Evolutionary conservation across 176 grass and related monocot species (phyloP).

Genomic region (Saccharum officinarum): DNA sequence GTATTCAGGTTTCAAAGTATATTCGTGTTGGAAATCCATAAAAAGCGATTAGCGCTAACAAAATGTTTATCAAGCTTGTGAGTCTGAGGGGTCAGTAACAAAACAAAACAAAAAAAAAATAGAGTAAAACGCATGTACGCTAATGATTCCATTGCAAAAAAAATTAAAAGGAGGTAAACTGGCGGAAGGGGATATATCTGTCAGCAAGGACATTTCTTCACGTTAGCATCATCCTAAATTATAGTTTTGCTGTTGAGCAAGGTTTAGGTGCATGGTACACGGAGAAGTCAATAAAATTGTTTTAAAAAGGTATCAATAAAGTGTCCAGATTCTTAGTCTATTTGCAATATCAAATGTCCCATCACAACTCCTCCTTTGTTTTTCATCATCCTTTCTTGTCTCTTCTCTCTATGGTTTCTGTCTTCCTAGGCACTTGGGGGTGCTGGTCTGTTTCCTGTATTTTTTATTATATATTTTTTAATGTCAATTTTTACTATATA

Average conservation of each 20-base stretch:
- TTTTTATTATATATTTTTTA: too few species aligned
- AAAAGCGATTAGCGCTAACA: neutral
- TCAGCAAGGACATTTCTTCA: constrained; percentile 10
- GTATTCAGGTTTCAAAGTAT: neutral
- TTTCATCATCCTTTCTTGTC: neutral
- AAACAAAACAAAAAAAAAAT: neutral
- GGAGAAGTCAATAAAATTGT: neutral
- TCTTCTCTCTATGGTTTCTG: too few species aligned
- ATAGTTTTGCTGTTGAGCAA: neutral
- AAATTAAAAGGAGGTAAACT: neutral
- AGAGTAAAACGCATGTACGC: neutral
- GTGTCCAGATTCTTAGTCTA: neutral
- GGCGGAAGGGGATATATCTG: neutral
- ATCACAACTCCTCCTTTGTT: neutral
- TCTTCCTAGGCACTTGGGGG: too few species aligned
- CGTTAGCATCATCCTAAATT: constrained; percentile 11
- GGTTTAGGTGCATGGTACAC: neutral
- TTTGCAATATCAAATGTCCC: neutral
- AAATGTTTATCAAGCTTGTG: neutral
- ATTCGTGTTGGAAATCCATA: neutral
- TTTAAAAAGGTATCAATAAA: too few species aligned
- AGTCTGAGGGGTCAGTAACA: neutral
- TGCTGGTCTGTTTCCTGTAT: too few species aligned
- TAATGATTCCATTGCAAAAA: neutral
- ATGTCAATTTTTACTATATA: too few species aligned